Base-by-base conservation (phyloP, 768 basidiomycete species). In the Podaxis sp. region DNA sequence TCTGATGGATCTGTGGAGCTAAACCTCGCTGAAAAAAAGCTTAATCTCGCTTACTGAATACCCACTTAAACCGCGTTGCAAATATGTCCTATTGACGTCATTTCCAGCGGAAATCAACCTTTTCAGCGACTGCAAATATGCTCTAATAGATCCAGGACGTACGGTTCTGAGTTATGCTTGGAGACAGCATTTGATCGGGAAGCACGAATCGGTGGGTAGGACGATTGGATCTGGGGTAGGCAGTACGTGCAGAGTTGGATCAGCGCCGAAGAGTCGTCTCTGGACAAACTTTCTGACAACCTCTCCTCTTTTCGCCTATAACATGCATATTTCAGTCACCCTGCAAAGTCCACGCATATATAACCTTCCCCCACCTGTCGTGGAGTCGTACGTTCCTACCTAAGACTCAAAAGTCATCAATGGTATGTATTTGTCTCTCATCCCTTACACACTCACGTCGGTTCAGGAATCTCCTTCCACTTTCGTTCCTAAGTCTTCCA, bases 401-500 rank as follows among this genome's bases (percentile, higher is more conserved):
- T 49, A 50, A 24, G 20, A 8, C 49, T n/a, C n/a, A n/a, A n/a
- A n/a, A n/a, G 49, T 41, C 26, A 40, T 7, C 49, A 26, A 56
- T 56, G 55, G 55, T 56, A 40, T 13, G 38, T 56, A 22, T 11
- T 20, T 20, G 5, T 6, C n/a, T 20, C 22, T 24, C 28, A 24
- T 22, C 62, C 36, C 12, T 11, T 36, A 24, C 41, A 24, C 17
- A 33, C 30, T 17, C 1, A 37, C 30, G n/a, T n/a, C n/a, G n/a
- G n/a, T n/a, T n/a, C 8, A 37, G 26, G 17, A 53, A 38, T 48
- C 54, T 22, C 28, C 41, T 3, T 22, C 33, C 44, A 5, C 40
- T 20, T 30, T 40, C 22, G 51, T 38, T 22, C 70, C 56, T 28
- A 15, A 26, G 10, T 56, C 74, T 15, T 40, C 69, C 10, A 73